Evolutionary conservation across 306 rosid species (phyloP).

Genomic region (Vigna radiata): DNA sequence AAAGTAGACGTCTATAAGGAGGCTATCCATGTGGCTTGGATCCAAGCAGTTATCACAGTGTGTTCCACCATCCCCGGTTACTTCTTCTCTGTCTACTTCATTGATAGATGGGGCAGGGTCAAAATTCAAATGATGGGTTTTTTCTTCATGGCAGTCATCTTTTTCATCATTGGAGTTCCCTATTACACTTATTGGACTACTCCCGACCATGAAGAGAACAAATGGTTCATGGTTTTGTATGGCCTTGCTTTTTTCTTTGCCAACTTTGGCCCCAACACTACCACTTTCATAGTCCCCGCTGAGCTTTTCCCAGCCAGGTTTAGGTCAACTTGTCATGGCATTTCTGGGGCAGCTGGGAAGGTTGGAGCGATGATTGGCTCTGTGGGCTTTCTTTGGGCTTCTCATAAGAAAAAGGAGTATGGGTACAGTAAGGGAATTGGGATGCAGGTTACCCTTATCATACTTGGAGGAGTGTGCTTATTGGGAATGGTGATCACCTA

Average conservation of each 20-base stretch:
- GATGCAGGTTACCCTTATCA: slow-evolving; percentile 52
- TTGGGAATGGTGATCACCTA: slow-evolving; percentile 67
- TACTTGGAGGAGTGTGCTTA: slow-evolving; percentile 68
- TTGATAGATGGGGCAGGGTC: slow-evolving; percentile 74
- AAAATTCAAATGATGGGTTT: slow-evolving; percentile 74
- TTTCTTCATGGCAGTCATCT: slow-evolving; percentile 60
- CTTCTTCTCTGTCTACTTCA: slow-evolving; percentile 71
- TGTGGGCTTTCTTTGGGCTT: slow-evolving; percentile 69
- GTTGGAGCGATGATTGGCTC: slow-evolving; percentile 77
- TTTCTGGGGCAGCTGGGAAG: slow-evolving; percentile 78
- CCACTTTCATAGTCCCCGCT: slow-evolving; percentile 77
- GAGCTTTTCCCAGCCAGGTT: slow-evolving; percentile 86
- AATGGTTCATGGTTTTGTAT: slow-evolving; percentile 60
- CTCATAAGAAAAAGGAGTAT: slow-evolving; percentile 16
- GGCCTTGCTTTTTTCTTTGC: slow-evolving; percentile 81
- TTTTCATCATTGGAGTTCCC: slow-evolving; percentile 63
- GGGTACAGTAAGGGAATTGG: slow-evolving; percentile 53
- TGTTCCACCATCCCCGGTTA: slow-evolving; percentile 83
- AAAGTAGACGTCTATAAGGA: slow-evolving; percentile 37
- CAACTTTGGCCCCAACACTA: slow-evolving; percentile 94
- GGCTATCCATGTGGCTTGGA: slow-evolving; percentile 50
- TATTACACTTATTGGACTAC: slow-evolving; percentile 54
- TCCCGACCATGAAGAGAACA: fast-evolving
- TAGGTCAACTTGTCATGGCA: slow-evolving; percentile 82
- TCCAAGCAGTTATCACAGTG: slow-evolving; percentile 65